Conservation (phyloP, 306 rosid species). For the Cucurbita argyrosperma region DNA sequence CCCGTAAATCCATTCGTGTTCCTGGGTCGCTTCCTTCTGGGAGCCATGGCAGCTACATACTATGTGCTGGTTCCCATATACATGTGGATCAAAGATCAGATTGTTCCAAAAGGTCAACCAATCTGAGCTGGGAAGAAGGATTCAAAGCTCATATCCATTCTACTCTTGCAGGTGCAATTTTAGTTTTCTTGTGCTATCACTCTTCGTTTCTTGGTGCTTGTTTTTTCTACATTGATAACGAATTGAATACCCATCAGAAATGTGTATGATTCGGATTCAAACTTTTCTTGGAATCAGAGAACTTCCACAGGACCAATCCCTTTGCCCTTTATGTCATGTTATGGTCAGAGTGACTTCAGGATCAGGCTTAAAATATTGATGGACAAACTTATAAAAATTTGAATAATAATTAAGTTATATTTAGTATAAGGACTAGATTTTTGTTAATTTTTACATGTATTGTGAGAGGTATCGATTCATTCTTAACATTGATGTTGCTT, state of each 20-base stretch:
- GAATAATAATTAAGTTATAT: no score
- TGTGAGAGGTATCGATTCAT: no score
- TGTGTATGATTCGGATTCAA: neutral
- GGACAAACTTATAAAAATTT: no score
- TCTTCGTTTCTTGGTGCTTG: neutral
- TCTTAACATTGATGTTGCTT: no score
- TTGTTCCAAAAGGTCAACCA: conserved; percentile 83
- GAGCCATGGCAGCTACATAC: conserved; percentile 73
- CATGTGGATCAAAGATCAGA: conserved; percentile 85
- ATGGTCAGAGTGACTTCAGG: neutral
- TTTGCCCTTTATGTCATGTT: neutral
- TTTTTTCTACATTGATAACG: neutral
- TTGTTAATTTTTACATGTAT: no score
- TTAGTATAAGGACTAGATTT: no score
- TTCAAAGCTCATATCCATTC: conserved; percentile 6
- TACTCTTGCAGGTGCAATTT: neutral
- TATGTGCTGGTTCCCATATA: conserved; percentile 65
- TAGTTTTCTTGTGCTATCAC: neutral
- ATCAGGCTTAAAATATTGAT: no score
- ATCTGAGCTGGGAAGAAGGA: conserved; percentile 24
- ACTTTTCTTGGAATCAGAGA: neutral
- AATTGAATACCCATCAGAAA: neutral
- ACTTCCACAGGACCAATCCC: neutral
- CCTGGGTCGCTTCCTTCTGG: conserved; percentile 49
- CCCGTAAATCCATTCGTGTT: conserved; percentile 46